Percentiles rank a stretch among this genome's conserved stretches.
Conservation (phyloP, 176 grass and related monocot species). For the Coix lacrymajobi region DNA sequence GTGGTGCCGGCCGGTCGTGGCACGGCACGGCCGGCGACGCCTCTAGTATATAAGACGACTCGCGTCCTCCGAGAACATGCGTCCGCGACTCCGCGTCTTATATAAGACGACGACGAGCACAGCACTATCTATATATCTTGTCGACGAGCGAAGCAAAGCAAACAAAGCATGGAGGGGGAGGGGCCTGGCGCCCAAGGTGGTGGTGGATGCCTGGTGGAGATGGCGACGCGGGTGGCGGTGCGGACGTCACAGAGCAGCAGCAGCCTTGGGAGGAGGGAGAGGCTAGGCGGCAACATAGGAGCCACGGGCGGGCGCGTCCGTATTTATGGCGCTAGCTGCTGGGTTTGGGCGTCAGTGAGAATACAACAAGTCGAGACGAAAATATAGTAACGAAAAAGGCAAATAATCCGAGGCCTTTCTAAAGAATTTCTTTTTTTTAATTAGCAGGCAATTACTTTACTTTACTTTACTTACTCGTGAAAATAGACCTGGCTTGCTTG, state of each 20-base stretch:
- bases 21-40: background rate
- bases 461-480: background rate
- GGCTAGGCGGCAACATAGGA: constrained; percentile 6
- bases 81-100: background rate
- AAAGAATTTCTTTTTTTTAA: background rate
- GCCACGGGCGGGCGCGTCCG: background rate
- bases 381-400: background rate
- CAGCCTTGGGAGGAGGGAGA: background rate
- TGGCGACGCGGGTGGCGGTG: constrained; percentile 12
- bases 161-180: background rate
- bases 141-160: background rate
- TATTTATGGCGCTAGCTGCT: constrained; percentile 26
- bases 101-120: background rate
- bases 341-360: constrained; percentile 11
- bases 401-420: constrained; percentile 6
- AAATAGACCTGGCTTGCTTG: background rate
- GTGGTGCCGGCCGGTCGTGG: background rate
- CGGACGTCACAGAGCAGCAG: background rate
- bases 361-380: background rate
- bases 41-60: background rate
- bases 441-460: background rate
- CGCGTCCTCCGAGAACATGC: background rate
- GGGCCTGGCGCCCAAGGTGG: background rate
- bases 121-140: no score
- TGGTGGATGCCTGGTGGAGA: background rate